phyloP scores from a whole-genome alignment of 768 basidiomycete species.

The Tylopilus plumbeoviolaceoides region DNA sequence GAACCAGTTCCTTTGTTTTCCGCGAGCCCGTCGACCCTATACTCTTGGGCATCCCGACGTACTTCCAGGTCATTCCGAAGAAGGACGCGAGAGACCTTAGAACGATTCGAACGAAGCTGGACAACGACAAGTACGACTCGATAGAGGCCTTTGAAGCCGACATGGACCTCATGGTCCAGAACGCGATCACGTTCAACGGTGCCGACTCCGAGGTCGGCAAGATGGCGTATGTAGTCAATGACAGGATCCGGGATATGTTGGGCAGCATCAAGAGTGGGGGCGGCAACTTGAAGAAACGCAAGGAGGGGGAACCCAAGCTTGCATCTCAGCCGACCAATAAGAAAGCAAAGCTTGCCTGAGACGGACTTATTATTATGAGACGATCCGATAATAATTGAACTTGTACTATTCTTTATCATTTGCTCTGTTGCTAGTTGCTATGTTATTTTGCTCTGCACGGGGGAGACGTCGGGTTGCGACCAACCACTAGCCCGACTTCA shows the following conservation, averaged over 20 bases:
- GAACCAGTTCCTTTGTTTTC: constrained; percentile 66
- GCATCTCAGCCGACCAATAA: constrained; percentile 66
- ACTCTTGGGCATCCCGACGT: constrained; percentile 76
- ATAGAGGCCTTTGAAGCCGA: constrained; percentile 81
- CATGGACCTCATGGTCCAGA: constrained; percentile 80
- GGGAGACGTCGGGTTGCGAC: neutral
- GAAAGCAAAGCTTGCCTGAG: constrained; percentile 61
- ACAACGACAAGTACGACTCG: constrained; percentile 76
- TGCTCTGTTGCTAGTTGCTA: constrained; percentile 30
- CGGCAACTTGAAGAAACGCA: constrained; percentile 71
- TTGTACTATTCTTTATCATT: constrained; percentile 16
- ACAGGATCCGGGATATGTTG: constrained; percentile 53
- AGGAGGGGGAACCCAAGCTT: constrained; percentile 58
- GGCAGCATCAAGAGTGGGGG: constrained; percentile 39
- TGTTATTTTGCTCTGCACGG: constrained; percentile 21
- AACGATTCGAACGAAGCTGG: constrained; percentile 78
- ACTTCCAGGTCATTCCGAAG: constrained; percentile 79
- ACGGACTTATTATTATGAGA: constrained; percentile 18
- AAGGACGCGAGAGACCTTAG: constrained; percentile 85
- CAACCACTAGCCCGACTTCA: neutral
- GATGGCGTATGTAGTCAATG: constrained; percentile 47
- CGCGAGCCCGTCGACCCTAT: constrained; percentile 88
- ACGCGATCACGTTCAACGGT: constrained; percentile 88
- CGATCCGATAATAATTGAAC: constrained; percentile 29
- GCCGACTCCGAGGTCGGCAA: constrained; percentile 73